These are phyloP conservation scores for Aspergillus avenaceus DNA, from an alignment of 495 filamentous ascomycete genomes.

Conservation along the genomic window DNA sequence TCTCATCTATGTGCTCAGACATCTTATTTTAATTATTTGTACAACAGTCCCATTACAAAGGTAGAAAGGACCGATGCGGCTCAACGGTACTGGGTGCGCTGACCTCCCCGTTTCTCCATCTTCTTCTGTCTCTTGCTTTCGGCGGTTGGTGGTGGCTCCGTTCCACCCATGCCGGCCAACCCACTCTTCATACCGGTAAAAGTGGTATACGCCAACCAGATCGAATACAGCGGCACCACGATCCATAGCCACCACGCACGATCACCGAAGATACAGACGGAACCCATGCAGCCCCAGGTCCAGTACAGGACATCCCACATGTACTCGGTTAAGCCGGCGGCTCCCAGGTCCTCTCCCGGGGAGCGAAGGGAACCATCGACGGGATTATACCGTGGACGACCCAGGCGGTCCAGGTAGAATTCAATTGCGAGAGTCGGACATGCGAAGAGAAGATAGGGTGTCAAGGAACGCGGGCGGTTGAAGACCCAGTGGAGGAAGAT, in stretches of 20 bases:
- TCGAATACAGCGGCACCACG: constrained; percentile 66
- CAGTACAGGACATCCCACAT: constrained; percentile 97
- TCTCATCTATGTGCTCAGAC: too few species aligned
- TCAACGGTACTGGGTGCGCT: constrained; percentile 43
- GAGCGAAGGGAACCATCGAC: constrained; percentile 63
- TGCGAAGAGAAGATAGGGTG: constrained; percentile 68
- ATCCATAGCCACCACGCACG: constrained; percentile 72
- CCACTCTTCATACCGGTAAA: constrained; percentile 62
- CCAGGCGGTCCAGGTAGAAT: constrained; percentile 75
- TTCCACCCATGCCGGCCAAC: constrained; percentile 53
- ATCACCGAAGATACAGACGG: constrained; percentile 67
- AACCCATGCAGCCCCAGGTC: constrained; percentile 66
- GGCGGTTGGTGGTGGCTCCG: constrained; percentile 21
- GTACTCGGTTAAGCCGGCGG: constrained; percentile 88
- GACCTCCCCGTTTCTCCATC: constrained; percentile 56
- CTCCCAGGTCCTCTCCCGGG: constrained; percentile 83
- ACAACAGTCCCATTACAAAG: too few species aligned
- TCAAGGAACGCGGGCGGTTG: constrained; percentile 61
- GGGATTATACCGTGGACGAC: constrained; percentile 66
- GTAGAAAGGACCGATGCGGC: too few species aligned
- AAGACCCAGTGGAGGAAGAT: constrained; percentile 63
- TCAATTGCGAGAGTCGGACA: constrained; percentile 73
- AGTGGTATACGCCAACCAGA: constrained; percentile 62
- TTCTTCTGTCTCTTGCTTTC: constrained; percentile 61
- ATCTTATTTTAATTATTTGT: too few species aligned